Percentiles rank a stretch among this genome's conserved stretches.
These are phyloP conservation scores for Allium cepa DNA, from an alignment of 106 monocot species.

Conservation along the genomic window DNA sequence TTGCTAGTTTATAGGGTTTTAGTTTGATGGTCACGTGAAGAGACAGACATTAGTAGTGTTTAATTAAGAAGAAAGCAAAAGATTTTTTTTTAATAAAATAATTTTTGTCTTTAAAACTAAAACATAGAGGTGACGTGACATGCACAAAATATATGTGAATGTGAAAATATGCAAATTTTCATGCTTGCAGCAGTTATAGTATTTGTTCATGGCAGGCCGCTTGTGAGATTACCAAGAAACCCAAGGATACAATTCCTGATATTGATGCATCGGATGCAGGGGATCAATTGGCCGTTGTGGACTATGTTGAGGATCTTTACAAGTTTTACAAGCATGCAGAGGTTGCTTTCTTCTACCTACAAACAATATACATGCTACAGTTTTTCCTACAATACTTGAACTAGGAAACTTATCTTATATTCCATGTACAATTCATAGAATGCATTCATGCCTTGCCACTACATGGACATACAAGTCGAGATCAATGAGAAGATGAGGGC, in stretches of 20 bases:
- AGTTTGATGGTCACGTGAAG: too few species aligned
- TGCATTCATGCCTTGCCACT: slow-evolving; percentile 16
- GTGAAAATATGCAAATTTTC: background rate
- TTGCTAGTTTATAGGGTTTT: too few species aligned
- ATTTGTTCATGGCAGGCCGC: slow-evolving; percentile 17
- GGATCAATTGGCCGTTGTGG: slow-evolving; percentile 44
- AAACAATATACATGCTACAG: too few species aligned
- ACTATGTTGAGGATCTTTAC: slow-evolving; percentile 74
- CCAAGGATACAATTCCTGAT: slow-evolving; percentile 10
- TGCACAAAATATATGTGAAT: too few species aligned
- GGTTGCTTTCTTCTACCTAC: slow-evolving; percentile 13
- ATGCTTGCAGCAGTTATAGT: background rate
- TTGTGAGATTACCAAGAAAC: slow-evolving; percentile 33
- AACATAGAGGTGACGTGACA: too few species aligned
- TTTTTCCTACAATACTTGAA: too few species aligned
- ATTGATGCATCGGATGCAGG: slow-evolving; percentile 42
- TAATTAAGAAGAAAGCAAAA: too few species aligned
- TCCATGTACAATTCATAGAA: slow-evolving; percentile 6
- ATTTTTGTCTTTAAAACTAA: too few species aligned
- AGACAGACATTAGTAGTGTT: too few species aligned
- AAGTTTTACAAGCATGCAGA: slow-evolving; percentile 47
- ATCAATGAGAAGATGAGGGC: slow-evolving; percentile 66
- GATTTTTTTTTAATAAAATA: too few species aligned
- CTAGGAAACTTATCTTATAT: too few species aligned
- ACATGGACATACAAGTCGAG: slow-evolving; percentile 52